These are phyloP conservation scores for Cucurbitaria berberidis DNA, from an alignment of 2,329 filamentous ascomycete genomes.

Conservation along the genomic window DNA sequence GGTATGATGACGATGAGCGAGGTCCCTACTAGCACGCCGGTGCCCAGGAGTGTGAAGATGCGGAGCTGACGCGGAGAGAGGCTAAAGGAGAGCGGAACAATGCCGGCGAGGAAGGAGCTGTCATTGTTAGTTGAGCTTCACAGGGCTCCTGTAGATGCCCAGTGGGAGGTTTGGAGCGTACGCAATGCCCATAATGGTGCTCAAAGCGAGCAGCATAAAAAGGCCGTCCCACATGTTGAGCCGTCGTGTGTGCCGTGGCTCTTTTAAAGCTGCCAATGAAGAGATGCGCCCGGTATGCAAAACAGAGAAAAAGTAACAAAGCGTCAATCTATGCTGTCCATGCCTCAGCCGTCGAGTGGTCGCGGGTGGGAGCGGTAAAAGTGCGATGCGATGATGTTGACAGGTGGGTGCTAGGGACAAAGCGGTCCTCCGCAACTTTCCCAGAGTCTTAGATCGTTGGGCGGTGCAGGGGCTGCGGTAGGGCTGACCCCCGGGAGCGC, in stretches of 20 bases:
- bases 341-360: slow-evolving; percentile 8
- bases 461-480: slow-evolving; percentile 20
- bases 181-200: slow-evolving; percentile 70
- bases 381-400: slow-evolving; percentile 2
- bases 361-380: not conserved
- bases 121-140: slow-evolving; percentile 20
- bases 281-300: slow-evolving; percentile 21
- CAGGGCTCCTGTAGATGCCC: not conserved
- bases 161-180: slow-evolving; percentile 46
- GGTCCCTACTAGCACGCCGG: slow-evolving; percentile 92
- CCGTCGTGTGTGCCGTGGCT: slow-evolving; percentile 16
- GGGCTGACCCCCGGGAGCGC: slow-evolving; percentile 28
- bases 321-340: slow-evolving; percentile 25
- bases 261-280: slow-evolving; percentile 13
- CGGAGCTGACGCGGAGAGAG: slow-evolving; percentile 86
- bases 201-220: slow-evolving; percentile 68
- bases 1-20: slow-evolving; percentile 97
- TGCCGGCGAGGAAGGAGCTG: slow-evolving; percentile 93
- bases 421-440: slow-evolving; percentile 22
- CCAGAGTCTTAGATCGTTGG: slow-evolving; percentile 6
- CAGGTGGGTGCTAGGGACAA: slow-evolving; percentile 2
- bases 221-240: slow-evolving; percentile 65
- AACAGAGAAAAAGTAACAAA: slow-evolving; percentile 12
- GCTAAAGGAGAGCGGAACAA: slow-evolving; percentile 85
- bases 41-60: slow-evolving; percentile 88